Evolutionary conservation across 2,329 filamentous ascomycete genomes (phyloP).

Genomic region (Penicillium frequentans): DNA sequence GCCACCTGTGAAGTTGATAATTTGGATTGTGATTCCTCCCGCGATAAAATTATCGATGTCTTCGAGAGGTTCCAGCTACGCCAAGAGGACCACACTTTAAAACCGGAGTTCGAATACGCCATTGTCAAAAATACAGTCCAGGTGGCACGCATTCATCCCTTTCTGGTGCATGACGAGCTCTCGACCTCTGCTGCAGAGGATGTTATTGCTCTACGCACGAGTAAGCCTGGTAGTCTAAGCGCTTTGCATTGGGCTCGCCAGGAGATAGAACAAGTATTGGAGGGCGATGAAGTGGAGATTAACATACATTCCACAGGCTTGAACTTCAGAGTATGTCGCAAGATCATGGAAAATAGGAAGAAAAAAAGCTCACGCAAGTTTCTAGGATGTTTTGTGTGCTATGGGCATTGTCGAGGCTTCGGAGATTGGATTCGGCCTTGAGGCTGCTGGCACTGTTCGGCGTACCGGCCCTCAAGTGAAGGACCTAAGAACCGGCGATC

Average conservation of each 20-base stretch:
- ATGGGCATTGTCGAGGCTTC: conserved; percentile 11
- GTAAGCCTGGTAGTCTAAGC: conserved; percentile 19
- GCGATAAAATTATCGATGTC: conserved; percentile 11
- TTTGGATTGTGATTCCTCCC: not conserved
- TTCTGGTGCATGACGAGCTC: not conserved
- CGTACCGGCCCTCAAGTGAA: conserved; percentile 21
- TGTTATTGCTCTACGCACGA: conserved; percentile 12
- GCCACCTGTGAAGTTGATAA: conserved; percentile 25
- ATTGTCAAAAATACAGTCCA: conserved; percentile 10
- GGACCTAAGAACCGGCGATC: conserved; percentile 21
- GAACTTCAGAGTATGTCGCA: conserved; percentile 23
- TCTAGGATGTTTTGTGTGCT: conserved; percentile 16
- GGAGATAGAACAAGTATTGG: not conserved
- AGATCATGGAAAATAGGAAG: not conserved
- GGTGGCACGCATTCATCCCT: conserved; percentile 12
- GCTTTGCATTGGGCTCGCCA: conserved; percentile 21
- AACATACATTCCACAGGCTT: conserved; percentile 22
- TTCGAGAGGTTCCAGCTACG: conserved; percentile 11
- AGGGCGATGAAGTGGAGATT: conserved; percentile 23
- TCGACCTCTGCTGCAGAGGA: not conserved
- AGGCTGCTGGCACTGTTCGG: conserved; percentile 22
- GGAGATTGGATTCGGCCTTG: conserved; percentile 18
- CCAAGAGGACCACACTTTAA: conserved; percentile 3
- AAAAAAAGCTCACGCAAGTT: not conserved
- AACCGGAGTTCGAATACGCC: conserved; percentile 22